phyloP scores from a whole-genome alignment of 306 rosid genomes.

The Sicyos edulis region DNA sequence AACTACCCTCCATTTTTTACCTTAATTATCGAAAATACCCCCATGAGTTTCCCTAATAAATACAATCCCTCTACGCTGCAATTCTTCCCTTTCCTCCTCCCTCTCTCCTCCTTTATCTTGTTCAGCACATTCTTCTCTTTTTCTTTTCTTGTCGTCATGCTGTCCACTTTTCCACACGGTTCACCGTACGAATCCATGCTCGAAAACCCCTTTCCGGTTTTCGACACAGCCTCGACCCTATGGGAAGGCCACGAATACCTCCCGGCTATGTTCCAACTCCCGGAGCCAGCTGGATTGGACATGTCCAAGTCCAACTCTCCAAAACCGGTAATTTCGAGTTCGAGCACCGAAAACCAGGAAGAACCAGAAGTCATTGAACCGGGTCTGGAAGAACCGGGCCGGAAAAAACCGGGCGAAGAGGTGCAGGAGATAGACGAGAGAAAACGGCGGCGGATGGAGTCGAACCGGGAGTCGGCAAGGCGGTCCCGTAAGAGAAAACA shows the following conservation, averaged over 20 bases:
- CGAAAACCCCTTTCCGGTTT: slow-evolving; percentile 36
- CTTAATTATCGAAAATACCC: slow-evolving; percentile 18
- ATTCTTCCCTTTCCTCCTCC: slow-evolving; percentile 72
- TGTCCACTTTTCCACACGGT: slow-evolving; percentile 36
- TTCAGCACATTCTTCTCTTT: slow-evolving; percentile 5
- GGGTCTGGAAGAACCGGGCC: slow-evolving; percentile 17
- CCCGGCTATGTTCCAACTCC: slow-evolving; percentile 21
- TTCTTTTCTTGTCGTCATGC: slow-evolving; percentile 39
- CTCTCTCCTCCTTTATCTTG: slow-evolving; percentile 29
- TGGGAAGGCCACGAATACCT: slow-evolving; percentile 49
- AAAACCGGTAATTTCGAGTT: slow-evolving; percentile 21
- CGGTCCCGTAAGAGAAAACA: slow-evolving; percentile 91
- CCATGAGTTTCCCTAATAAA: slow-evolving; percentile 28
- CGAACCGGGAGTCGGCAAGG: slow-evolving; percentile 91
- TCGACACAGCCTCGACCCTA: slow-evolving; percentile 35
- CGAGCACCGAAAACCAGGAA: slow-evolving; percentile 26
- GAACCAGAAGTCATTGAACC: background rate
- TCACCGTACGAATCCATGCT: slow-evolving; percentile 31
- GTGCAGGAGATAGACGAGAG: slow-evolving; percentile 39
- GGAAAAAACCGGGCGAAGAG: slow-evolving; percentile 20
- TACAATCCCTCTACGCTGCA: slow-evolving; percentile 40
- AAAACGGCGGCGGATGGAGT: slow-evolving; percentile 68
- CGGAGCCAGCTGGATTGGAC: slow-evolving; percentile 32
- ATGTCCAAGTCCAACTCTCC: slow-evolving; percentile 1
- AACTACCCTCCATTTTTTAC: slow-evolving; percentile 22